Percentiles rank a stretch among this genome's conserved stretches.
Conservation (phyloP, 768 basidiomycete species). For the Pulveroboletus ravenelii region DNA sequence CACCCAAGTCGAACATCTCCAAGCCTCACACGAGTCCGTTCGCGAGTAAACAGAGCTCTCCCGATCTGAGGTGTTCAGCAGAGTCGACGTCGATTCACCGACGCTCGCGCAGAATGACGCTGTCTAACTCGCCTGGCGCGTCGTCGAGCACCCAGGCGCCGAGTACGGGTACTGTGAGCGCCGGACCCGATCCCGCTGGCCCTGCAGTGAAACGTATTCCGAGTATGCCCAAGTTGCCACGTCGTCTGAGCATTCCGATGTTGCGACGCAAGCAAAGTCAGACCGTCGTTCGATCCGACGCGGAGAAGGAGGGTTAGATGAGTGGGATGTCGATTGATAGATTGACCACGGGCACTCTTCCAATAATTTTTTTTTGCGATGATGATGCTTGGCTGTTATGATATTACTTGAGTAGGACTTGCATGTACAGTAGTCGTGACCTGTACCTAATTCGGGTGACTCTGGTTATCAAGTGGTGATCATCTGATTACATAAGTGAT, state of each 20-base stretch:
- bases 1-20: conserved; percentile 13
- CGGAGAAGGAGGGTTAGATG: neutral
- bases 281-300: neutral
- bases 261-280: conserved; percentile 27
- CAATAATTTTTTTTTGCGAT: neutral
- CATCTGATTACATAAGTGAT: no score
- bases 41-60: conserved; percentile 4
- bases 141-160: neutral
- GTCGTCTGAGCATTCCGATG: conserved; percentile 27
- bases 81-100: neutral
- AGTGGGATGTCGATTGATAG: neutral
- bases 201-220: conserved; percentile 11
- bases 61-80: neutral
- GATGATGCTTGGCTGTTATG: neutral
- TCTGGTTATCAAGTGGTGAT: no score
- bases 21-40: conserved; percentile 9
- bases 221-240: conserved; percentile 24
- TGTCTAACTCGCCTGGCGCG: conserved; percentile 13
- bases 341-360: neutral
- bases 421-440: neutral
- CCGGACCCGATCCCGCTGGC: neutral
- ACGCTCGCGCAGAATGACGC: conserved; percentile 20
- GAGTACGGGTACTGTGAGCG: neutral
- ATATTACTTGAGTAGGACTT: neutral
- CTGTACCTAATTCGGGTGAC: no score